Conservation (phyloP, 2,329 filamentous ascomycete species). For the Sclerotinia nivalis region DNA sequence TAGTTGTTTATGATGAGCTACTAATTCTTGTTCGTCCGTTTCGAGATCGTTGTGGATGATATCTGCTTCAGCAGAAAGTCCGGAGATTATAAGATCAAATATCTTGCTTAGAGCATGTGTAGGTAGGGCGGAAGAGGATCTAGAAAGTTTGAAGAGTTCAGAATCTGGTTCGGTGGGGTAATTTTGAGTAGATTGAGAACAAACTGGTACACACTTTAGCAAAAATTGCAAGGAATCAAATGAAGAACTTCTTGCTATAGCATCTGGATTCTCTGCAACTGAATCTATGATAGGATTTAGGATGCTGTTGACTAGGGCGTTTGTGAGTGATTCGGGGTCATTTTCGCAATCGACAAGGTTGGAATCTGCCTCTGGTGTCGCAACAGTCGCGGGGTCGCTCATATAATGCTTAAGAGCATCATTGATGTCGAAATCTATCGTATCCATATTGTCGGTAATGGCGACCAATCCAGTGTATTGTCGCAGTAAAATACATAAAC, state of each 20-base stretch:
- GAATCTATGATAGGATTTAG: conserved; percentile 92
- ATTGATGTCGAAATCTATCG: conserved; percentile 91
- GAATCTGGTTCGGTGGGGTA: conserved; percentile 52
- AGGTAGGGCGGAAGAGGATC: conserved; percentile 78
- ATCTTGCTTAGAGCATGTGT: conserved; percentile 86
- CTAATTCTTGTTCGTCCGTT: conserved; percentile 82
- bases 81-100: conserved; percentile 86
- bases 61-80: conserved; percentile 81
- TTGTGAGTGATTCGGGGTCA: conserved; percentile 76
- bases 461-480: neutral
- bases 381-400: conserved; percentile 81
- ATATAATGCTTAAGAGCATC: conserved; percentile 95
- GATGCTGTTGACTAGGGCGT: conserved; percentile 76
- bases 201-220: conserved; percentile 81
- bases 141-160: conserved; percentile 67
- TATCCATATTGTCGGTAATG: conserved; percentile 55
- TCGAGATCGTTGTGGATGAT: conserved; percentile 83
- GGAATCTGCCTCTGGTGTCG: conserved; percentile 81
- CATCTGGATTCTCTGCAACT: conserved; percentile 88
- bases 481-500: conserved; percentile 21
- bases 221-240: conserved; percentile 96
- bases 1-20: conserved; percentile 84
- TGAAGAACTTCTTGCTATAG: conserved; percentile 72
- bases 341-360: conserved; percentile 89
- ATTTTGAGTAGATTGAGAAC: conserved; percentile 43